phyloP scores from a whole-genome alignment of 2,329 filamentous ascomycete genomes.

The Gnomoniopsis smithogilvyi region DNA sequence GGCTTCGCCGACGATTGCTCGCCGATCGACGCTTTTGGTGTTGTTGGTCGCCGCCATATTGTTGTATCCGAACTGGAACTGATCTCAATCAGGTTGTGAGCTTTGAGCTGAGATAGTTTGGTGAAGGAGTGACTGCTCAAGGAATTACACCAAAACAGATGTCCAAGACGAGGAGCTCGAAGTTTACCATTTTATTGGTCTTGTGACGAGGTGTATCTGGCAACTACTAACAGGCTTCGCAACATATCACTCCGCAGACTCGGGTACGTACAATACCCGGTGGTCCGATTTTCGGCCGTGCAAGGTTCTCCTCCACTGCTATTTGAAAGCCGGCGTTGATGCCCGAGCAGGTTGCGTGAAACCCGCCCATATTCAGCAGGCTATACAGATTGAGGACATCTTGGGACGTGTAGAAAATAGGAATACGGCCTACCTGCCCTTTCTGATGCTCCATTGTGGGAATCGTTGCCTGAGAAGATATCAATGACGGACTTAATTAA shows the following conservation, averaged over 20 bases:
- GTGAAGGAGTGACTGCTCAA: not conserved
- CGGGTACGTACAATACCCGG: constrained; percentile 7
- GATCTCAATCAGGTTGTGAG: not conserved
- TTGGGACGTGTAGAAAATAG: not conserved
- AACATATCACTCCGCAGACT: too few relatives aligned
- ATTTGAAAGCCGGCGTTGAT: not conserved
- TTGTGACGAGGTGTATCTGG: not conserved
- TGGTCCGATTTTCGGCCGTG: constrained; percentile 2
- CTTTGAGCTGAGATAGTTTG: not conserved
- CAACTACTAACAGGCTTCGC: not conserved
- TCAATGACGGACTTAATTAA: not conserved
- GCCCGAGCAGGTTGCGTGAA: constrained; percentile 1
- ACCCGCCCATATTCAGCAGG: not conserved
- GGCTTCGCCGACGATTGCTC: constrained; percentile 6
- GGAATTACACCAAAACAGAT: not conserved
- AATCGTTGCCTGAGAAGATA: too few relatives aligned
- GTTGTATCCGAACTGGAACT: not conserved
- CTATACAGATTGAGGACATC: not conserved
- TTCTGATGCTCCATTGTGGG: too few relatives aligned
- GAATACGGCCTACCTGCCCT: not conserved
- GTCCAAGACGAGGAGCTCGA: not conserved
- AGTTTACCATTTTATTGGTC: not conserved
- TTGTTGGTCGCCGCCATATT: constrained; percentile 1
- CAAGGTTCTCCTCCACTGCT: not conserved
- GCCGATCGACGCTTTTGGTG: constrained; percentile 7